Evolutionary conservation across 2,329 filamentous ascomycete species (phyloP).

Genomic region (Microcyclospora pomicola): DNA sequence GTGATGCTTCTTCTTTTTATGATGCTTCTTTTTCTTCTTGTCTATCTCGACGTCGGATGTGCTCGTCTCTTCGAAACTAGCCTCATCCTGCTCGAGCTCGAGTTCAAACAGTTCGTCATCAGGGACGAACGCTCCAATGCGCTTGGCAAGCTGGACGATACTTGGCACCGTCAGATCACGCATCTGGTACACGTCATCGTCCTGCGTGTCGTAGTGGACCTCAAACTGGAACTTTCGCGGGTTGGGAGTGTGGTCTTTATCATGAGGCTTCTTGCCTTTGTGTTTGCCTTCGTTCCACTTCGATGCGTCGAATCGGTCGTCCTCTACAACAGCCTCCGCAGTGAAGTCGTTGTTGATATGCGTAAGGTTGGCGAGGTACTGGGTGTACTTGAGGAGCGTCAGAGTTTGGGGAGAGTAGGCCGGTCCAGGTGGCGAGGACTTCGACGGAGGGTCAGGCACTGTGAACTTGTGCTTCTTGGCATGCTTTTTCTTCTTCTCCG

Average conservation of each 20-base stretch:
- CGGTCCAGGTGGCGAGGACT: conserved; percentile 63
- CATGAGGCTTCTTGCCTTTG: conserved; percentile 41
- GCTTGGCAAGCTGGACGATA: conserved; percentile 63
- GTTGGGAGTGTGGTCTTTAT: conserved; percentile 37
- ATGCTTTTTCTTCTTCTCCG: conserved; percentile 38
- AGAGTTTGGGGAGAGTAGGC: conserved; percentile 79
- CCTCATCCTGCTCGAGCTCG: conserved; percentile 13
- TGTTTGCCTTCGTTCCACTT: conserved; percentile 54
- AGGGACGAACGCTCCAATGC: conserved; percentile 49
- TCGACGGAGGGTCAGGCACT: conserved; percentile 56
- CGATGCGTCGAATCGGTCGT: conserved; percentile 16
- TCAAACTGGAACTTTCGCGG: conserved; percentile 58
- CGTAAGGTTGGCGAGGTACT: conserved; percentile 93
- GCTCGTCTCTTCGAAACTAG: conserved; percentile 14
- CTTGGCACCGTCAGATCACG: conserved; percentile 74
- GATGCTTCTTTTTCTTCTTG: conserved; percentile 18
- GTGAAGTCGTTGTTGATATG: conserved; percentile 62
- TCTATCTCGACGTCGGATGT: conserved; percentile 3
- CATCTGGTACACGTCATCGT: conserved; percentile 61
- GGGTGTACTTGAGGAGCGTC: conserved; percentile 65
- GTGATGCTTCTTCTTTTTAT: conserved; percentile 22
- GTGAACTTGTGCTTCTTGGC: conserved; percentile 37
- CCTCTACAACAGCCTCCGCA: conserved; percentile 12
- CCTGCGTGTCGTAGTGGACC: conserved; percentile 73
- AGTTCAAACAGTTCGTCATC: conserved; percentile 13